Evolutionary conservation across 148 eudicot genomes (phyloP).

Genomic region (Rhododendron simsii): DNA sequence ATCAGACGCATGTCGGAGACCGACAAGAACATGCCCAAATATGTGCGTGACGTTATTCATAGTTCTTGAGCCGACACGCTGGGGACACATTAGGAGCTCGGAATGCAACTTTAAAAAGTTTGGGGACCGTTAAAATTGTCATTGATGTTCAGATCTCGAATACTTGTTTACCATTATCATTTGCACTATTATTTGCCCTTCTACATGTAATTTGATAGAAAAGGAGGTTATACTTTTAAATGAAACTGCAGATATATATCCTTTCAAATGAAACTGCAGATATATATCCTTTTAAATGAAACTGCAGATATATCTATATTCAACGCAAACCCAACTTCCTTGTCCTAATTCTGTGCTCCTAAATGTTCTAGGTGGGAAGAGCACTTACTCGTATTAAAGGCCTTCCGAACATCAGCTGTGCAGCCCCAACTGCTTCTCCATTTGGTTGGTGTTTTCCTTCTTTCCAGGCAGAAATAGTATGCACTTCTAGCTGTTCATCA

Average conservation of each 20-base stretch:
- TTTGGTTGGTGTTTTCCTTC: slow-evolving; percentile 24
- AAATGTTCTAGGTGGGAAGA: neutral
- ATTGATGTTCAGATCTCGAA: neutral
- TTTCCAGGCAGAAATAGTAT: slow-evolving; percentile 41
- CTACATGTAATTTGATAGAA: neutral
- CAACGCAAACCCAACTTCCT: neutral
- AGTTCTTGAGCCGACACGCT: neutral
- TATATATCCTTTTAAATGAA: neutral
- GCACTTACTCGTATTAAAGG: slow-evolving; percentile 32
- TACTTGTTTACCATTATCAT: neutral
- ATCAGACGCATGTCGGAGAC: neutral
- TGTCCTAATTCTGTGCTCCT: neutral
- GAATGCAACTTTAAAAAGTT: neutral
- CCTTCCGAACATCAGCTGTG: slow-evolving; percentile 12
- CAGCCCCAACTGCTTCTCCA: slow-evolving; percentile 21
- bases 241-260: neutral
- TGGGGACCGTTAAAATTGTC: neutral
- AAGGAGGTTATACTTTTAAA: neutral
- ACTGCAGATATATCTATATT: neutral
- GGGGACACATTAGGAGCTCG: neutral
- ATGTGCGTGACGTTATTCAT: neutral
- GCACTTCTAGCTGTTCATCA: slow-evolving; percentile 25
- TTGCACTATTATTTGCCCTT: neutral
- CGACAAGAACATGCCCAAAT: neutral
- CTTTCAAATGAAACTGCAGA: too few species aligned